A percentile compares a stretch with the other conserved stretches of the same genome.
These are phyloP conservation scores for Dictyophora rubrovolvata DNA, from an alignment of 768 basidiomycete genomes.

Conservation along the genomic window DNA sequence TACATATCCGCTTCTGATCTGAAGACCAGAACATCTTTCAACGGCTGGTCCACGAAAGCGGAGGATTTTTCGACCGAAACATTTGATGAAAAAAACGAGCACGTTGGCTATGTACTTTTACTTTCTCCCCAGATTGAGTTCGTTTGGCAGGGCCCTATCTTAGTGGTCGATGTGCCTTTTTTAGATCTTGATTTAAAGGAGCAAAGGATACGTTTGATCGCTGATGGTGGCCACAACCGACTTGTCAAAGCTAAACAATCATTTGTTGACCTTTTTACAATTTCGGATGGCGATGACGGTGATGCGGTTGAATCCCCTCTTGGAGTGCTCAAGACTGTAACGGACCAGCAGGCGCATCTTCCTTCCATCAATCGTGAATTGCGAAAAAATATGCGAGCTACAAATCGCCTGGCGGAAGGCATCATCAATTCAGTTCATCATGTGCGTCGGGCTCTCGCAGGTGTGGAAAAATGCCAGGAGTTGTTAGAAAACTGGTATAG, in stretches of 20 bases:
- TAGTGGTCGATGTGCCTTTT: conserved; percentile 64
- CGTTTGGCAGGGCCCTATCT: conserved; percentile 84
- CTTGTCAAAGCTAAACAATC: conserved; percentile 67
- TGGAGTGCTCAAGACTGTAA: conserved; percentile 38
- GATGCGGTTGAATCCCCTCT: conserved; percentile 35
- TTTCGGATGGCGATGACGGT: conserved; percentile 48
- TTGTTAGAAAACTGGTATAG: conserved; percentile 88
- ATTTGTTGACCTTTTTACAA: conserved; percentile 53
- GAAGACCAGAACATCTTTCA: conserved; percentile 22
- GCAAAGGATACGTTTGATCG: conserved; percentile 81
- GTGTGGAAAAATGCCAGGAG: conserved; percentile 64
- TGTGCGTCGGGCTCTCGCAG: conserved; percentile 58
- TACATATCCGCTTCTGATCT: conserved; percentile 60
- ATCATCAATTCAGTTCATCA: conserved; percentile 88
- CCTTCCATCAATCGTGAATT: conserved; percentile 84
- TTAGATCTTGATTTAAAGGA: conserved; percentile 80
- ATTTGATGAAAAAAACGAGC: conserved; percentile 40
- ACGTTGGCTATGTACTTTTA: conserved; percentile 70
- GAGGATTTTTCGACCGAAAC: conserved; percentile 23
- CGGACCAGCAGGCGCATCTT: conserved; percentile 83
- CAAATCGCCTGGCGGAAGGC: conserved; percentile 82
- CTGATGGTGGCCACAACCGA: conserved; percentile 77
- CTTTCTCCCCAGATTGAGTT: conserved; percentile 80
- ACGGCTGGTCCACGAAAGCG: conserved; percentile 20
- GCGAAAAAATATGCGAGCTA: conserved; percentile 81